These are phyloP conservation scores for Wallemia ichthyophaga DNA, from an alignment of 1,284 basidiomycete species.

Conservation along the genomic window DNA sequence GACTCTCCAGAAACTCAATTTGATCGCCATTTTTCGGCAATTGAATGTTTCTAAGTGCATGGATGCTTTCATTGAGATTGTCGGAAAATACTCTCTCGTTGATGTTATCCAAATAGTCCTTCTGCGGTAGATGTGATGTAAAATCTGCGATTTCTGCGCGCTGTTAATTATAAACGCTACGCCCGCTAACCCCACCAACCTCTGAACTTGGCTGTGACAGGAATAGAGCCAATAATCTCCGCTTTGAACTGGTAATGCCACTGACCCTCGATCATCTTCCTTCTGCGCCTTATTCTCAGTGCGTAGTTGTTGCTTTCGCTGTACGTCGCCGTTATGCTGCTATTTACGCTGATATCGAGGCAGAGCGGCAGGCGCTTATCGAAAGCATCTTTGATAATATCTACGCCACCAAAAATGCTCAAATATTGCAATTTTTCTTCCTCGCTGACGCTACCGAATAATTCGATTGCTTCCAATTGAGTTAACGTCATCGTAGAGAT, in stretches of 20 bases:
- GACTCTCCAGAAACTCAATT: not conserved
- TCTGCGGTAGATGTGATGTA: not conserved
- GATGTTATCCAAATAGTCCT: not conserved
- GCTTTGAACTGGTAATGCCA: not conserved
- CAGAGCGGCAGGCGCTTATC: not conserved
- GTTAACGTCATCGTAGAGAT: not conserved
- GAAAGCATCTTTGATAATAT: not conserved
- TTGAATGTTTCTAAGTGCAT: not conserved
- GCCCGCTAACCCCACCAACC: not conserved
- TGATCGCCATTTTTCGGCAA: not conserved
- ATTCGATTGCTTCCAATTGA: not conserved
- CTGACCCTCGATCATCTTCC: not conserved
- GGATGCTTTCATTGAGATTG: not conserved
- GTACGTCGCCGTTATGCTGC: not conserved
- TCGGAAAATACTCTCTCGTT: not conserved
- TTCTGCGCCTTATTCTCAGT: not conserved
- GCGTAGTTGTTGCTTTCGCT: not conserved
- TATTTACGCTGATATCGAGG: not conserved
- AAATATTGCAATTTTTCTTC: not conserved
- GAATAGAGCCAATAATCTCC: not conserved
- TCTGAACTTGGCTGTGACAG: not conserved
- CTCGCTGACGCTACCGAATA: not conserved
- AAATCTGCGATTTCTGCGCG: not conserved
- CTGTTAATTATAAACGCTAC: not conserved
- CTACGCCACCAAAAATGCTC: not conserved